Evolutionary conservation across 805 yeast genomes (phyloP).

Genomic region (Ogataea polymorpha): DNA sequence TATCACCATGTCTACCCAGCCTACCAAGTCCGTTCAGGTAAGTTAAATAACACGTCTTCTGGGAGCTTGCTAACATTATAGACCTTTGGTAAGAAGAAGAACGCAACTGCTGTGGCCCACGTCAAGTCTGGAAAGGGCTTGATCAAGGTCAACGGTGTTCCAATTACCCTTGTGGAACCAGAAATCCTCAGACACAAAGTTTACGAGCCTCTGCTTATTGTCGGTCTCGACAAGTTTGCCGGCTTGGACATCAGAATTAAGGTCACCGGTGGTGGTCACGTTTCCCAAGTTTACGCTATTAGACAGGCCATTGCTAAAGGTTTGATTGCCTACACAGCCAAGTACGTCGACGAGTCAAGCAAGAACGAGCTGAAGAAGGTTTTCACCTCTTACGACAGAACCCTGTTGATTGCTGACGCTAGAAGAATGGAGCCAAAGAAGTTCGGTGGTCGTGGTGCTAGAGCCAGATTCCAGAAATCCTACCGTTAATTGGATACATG

Average conservation of each 20-base stretch:
- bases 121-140: conserved; percentile 99
- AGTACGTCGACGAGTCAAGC: conserved; percentile 98
- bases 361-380: conserved; percentile 99
- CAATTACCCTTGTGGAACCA: conserved; percentile 98
- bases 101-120: conserved; percentile 99
- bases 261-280: conserved; percentile 99
- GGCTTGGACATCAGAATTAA: conserved; percentile 98
- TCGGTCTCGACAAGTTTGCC: conserved; percentile 98
- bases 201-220: conserved; percentile 98
- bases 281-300: conserved; percentile 98
- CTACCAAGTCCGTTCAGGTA: conserved; percentile 82
- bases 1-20: conserved; percentile 45
- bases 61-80: conserved; percentile 34
- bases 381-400: conserved; percentile 97
- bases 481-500: conserved; percentile 74
- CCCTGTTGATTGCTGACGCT: conserved; percentile 98
- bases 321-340: conserved; percentile 98
- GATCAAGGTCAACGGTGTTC: conserved; percentile 98
- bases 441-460: conserved; percentile 99
- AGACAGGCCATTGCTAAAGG: conserved; percentile 99
- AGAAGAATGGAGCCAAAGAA: conserved; percentile 99
- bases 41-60: conserved; percentile 35
- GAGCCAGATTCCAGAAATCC: conserved; percentile 99
- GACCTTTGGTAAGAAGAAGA: conserved; percentile 99
- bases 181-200: conserved; percentile 99